Conservation (phyloP, 2,329 filamentous ascomycete species). For the Aspergillus floridensis region DNA sequence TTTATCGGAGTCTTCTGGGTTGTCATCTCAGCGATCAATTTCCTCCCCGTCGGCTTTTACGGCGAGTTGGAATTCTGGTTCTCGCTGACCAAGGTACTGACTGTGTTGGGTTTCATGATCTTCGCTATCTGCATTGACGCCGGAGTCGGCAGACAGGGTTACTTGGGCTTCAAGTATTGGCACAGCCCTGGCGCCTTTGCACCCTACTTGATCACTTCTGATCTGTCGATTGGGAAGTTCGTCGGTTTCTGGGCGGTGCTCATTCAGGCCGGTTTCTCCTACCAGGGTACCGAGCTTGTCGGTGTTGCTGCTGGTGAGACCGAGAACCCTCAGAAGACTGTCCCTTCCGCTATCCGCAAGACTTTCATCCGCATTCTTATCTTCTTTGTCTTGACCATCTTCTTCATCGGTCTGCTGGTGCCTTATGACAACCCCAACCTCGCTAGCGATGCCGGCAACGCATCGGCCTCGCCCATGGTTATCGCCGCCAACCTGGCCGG, state of each 20-base stretch:
- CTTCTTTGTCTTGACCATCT: constrained; percentile 46
- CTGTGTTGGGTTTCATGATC: constrained; percentile 73
- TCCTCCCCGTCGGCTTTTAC: constrained; percentile 68
- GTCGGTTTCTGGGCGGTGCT: constrained; percentile 57
- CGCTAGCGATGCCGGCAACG: constrained; percentile 26
- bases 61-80: constrained; percentile 72
- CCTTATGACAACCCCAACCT: constrained; percentile 60
- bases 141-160: constrained; percentile 65
- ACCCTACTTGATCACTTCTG: constrained; percentile 60
- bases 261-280: constrained; percentile 39
- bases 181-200: constrained; percentile 65
- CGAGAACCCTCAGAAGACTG: constrained; percentile 65
- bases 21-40: constrained; percentile 65
- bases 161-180: constrained; percentile 73
- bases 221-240: constrained; percentile 58
- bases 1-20: constrained; percentile 73
- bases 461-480: constrained; percentile 38
- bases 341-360: constrained; percentile 68
- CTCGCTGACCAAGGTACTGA: constrained; percentile 72
- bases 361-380: constrained; percentile 71
- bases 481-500: constrained; percentile 38
- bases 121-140: constrained; percentile 73
- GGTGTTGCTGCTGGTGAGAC: constrained; percentile 74
- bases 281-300: constrained; percentile 66
- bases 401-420: constrained; percentile 70